Evolutionary conservation across 2,329 filamentous ascomycete species (phyloP), one percentile per base, ranked within the genome.

Genomic region (Emericellopsis atlantica): DNA sequence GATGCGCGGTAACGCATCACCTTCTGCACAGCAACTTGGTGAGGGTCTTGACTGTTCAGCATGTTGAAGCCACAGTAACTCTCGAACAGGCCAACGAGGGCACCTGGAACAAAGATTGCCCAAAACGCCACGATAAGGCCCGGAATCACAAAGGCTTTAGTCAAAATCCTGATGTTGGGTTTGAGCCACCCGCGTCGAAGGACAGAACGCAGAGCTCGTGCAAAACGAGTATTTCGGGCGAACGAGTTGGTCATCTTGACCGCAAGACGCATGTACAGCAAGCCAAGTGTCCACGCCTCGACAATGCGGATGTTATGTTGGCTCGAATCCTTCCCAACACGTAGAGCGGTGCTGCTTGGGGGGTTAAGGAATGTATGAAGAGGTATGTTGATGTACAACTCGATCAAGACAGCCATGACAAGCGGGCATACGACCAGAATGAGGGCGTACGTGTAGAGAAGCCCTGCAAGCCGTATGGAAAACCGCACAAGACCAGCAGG

Each of bases 201-300:
- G 14, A 94, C 78, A 3, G 79, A 81, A 2, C 78, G 75, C 14
- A 94, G 74, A 1, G 88, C 86, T 39, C 77, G 70, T 1, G 87
- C 82, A 1, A 84, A 74, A 4, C 84, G 80, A 9, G 81, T 82
- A 9, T 78, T 72, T 8, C 77, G 75, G 46, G 86, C 72, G 52
- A 81, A 72, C 11, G 82, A 67, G 18, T 81, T 69, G 22, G 88
- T 69, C 51, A 87, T 64, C 32, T 83, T 80, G 14, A 78, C 73
- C 1, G 76, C 76, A 51, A 96, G 77, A 48, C 94, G 89, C 24
- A 93, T 72, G 58, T 95, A 95, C 4, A 98, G 71, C 18, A 98
- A 74, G 5, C 92, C 92, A 1, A 98, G 69, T 0, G 89, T 94
- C 88, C 90, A 98, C 43, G 89, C 81, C 56, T 96, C 90, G 34